These are phyloP conservation scores for Dothidotthia symphoricarpi DNA, from an alignment of 2,329 filamentous ascomycete genomes.

Conservation along the genomic window DNA sequence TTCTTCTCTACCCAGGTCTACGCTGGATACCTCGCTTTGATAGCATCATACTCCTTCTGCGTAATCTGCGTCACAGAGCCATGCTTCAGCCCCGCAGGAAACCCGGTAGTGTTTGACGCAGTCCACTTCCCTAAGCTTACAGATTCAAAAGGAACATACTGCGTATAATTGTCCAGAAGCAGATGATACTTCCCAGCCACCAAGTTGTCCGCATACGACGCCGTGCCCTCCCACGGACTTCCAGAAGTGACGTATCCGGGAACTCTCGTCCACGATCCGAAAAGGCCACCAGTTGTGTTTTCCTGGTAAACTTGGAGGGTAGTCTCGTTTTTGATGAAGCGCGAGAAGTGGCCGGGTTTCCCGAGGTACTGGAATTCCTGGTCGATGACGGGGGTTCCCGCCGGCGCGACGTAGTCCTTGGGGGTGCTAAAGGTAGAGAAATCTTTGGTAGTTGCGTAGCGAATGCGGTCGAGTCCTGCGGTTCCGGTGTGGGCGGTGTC, in stretches of 20 bases:
- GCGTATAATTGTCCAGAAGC: constrained; percentile 6
- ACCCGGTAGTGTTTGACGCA: constrained; percentile 3
- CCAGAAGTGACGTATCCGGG: constrained; percentile 3
- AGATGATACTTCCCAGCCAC: constrained; percentile 8
- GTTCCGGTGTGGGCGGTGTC: constrained; percentile 8
- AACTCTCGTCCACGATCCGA: constrained; percentile 7
- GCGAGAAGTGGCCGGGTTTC: constrained; percentile 8
- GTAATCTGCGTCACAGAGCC: constrained; percentile 8
- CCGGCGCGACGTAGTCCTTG: constrained; percentile 7
- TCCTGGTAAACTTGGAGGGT: constrained; percentile 11
- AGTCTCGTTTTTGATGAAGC: constrained; percentile 10
- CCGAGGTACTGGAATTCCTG: constrained; percentile 14
- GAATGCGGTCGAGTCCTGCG: constrained; percentile 7
- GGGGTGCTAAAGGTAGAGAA: constrained; percentile 9
- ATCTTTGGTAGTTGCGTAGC: constrained; percentile 11
- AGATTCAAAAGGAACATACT: constrained; percentile 9
- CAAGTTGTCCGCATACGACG: constrained; percentile 8
- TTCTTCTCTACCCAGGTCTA: too few species aligned
- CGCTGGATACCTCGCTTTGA: constrained; percentile 2
- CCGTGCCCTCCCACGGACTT: constrained; percentile 11
- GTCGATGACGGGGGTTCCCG: constrained; percentile 9
- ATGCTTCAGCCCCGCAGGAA: constrained; percentile 9
- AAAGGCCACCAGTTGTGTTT: constrained; percentile 6
- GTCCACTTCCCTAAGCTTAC: constrained; percentile 6
- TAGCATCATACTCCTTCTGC: constrained; percentile 8